Conservation (phyloP, 1,284 basidiomycete species). For the Papiliotrema laurentii region DNA sequence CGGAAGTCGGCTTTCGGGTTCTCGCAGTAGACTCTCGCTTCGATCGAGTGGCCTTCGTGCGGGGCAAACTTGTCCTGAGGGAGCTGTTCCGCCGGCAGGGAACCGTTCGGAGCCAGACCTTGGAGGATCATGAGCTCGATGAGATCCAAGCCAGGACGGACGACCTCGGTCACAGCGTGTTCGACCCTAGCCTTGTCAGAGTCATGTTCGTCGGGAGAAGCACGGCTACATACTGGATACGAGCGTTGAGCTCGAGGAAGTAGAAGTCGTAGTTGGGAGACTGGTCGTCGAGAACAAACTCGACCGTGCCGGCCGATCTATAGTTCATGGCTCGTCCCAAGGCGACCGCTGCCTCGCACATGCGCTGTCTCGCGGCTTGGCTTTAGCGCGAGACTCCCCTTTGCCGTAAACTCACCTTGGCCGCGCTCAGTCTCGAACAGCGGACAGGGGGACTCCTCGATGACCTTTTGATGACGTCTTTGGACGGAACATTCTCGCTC, state of each 20-base stretch:
- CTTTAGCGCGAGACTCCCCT: no score
- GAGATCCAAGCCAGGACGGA: conserved; percentile 60
- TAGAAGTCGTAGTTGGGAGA: conserved; percentile 51
- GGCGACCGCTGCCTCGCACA: conserved; percentile 4
- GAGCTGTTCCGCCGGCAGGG: no score
- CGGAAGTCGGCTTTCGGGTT: conserved; percentile 59
- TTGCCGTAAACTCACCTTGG: conserved; percentile 16
- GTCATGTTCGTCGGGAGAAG: background rate
- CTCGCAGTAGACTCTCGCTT: conserved; percentile 64
- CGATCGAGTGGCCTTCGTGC: conserved; percentile 53
- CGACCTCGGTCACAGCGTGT: conserved; percentile 63
- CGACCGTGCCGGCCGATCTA: conserved; percentile 27
- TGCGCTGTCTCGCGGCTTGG: conserved; percentile 5
- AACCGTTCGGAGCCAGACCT: conserved; percentile 18
- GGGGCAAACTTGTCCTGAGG: no score
- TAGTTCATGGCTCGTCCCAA: conserved; percentile 6
- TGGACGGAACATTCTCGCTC: conserved; percentile 69
- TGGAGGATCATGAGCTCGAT: conserved; percentile 59
- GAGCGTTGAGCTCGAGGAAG: conserved; percentile 71
- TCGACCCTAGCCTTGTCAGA: conserved; percentile 55
- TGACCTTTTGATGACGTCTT: conserved; percentile 67
- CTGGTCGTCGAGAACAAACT: conserved; percentile 29
- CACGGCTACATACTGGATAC: conserved; percentile 54
- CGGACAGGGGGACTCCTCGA: conserved; percentile 56
- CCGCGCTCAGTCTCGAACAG: background rate